Evolutionary conservation across 768 basidiomycete genomes (phyloP), one percentile per base, ranked within the genome.

Genomic region (Leccinum longicurvipes): DNA sequence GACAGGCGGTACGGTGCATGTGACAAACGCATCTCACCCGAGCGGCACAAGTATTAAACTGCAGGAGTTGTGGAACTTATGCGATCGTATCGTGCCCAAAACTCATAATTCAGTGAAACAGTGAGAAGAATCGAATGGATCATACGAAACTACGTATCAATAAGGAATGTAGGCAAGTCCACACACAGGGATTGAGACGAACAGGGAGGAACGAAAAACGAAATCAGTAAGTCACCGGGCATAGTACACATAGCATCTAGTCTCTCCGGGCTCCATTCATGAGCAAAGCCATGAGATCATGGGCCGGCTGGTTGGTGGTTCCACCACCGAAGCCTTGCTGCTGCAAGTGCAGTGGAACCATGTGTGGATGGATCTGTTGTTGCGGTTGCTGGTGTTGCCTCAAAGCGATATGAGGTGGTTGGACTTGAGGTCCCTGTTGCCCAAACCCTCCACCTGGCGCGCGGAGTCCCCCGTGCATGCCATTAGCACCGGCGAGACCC

Each of bases 201-300:
- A 53, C 31, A 39, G 25, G 4, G 41, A 53, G 32, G 56, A 57
- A 54, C 3, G 45, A 53, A 27, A 57, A 57, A 54, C 55, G 48
- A 58, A 60, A 59, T 57, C 56, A 54, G 42, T 51, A 53, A 54
- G 53, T 61, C 36, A 55, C 51, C 46, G 23, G 48, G 34, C 46
- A 39, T 56, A 58, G 50, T 51, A 63, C 62, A 61, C 50, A 58
- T 42, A 60, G 47, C 42, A 52, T 50, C 51, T 47, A 90, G 62
- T 90, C 87, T 71, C 87, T 76, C 61, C 82, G 85, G 39, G 61
- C 58, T 53, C 85, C 86, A 51, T 85, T 86, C 88, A 93, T 85
- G 59, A 93, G 80, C 56, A 93, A 78, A 45, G 90, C 84, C 85
- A 93, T 91, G 61, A 93, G 73, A 67, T 93, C 90, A 58, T 87